Percentiles rank a stretch among this genome's conserved stretches.
These are phyloP conservation scores for Aspergillus phoenicis DNA, from an alignment of 2,329 filamentous ascomycete species.

Conservation along the genomic window DNA sequence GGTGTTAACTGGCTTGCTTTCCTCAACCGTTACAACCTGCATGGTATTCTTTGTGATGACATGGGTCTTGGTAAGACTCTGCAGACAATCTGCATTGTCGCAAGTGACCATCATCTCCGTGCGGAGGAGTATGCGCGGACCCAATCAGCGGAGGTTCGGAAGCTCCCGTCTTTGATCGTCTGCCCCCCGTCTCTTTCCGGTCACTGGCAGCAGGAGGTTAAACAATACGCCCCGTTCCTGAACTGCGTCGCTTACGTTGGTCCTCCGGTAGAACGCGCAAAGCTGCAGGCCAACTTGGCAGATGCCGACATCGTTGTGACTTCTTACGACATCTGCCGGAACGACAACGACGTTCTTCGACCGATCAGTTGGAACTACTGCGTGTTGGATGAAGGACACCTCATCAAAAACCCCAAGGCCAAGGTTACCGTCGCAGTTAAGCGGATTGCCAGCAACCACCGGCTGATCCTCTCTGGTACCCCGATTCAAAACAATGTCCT, in stretches of 20 bases:
- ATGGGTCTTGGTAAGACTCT: constrained; percentile 99
- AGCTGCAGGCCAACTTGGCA: constrained; percentile 68
- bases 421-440: constrained; percentile 96
- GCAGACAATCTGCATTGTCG: constrained; percentile 96
- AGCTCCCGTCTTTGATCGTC: constrained; percentile 87
- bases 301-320: constrained; percentile 93
- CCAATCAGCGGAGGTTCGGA: constrained; percentile 73
- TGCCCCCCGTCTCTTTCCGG: constrained; percentile 95
- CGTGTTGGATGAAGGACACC: constrained; percentile 92
- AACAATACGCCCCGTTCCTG: constrained; percentile 92
- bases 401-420: constrained; percentile 98
- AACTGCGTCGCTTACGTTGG: constrained; percentile 89
- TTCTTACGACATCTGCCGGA: constrained; percentile 96
- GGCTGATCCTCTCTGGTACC: constrained; percentile 92
- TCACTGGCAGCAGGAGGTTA: constrained; percentile 98
- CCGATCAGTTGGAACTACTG: constrained; percentile 95
- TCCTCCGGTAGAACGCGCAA: constrained; percentile 75
- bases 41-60: constrained; percentile 97
- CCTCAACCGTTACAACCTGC: constrained; percentile 95
- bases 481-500: constrained; percentile 98
- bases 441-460: constrained; percentile 84
- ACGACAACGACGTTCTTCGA: constrained; percentile 83
- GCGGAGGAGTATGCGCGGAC: constrained; percentile 88
- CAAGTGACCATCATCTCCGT: constrained; percentile 92
- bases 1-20: constrained; percentile 99